These are phyloP conservation scores for Cyberlindnera nakhonratchasimensis DNA, from an alignment of 805 yeast genomes.

Conservation along the genomic window DNA sequence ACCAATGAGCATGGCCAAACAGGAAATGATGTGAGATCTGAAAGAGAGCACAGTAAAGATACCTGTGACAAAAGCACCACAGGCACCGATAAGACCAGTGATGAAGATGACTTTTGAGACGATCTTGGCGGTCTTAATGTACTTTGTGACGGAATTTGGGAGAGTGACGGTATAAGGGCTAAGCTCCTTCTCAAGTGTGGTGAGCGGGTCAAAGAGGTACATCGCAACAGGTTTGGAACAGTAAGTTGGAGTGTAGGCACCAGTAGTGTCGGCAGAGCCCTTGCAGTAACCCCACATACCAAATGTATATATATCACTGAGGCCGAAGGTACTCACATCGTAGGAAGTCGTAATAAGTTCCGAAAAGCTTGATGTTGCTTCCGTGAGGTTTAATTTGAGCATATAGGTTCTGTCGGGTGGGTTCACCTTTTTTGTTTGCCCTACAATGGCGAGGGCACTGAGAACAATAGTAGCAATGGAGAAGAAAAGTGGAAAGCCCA, in stretches of 20 bases:
- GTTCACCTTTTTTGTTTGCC: slow-evolving; percentile 41
- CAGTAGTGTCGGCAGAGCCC: slow-evolving; percentile 29
- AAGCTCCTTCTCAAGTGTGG: slow-evolving; percentile 27
- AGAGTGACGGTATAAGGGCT: slow-evolving; percentile 33
- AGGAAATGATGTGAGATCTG: slow-evolving; percentile 44
- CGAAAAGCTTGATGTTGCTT: slow-evolving; percentile 6
- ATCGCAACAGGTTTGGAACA: slow-evolving; percentile 56
- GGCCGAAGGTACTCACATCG: slow-evolving; percentile 28
- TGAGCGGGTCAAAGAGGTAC: slow-evolving; percentile 53
- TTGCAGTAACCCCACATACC: slow-evolving; percentile 67
- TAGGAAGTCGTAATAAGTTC: not conserved
- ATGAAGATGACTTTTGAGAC: slow-evolving; percentile 59
- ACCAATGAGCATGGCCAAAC: slow-evolving; percentile 43
- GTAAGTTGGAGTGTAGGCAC: slow-evolving; percentile 34
- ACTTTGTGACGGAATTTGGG: slow-evolving; percentile 51
- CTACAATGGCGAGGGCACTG: slow-evolving; percentile 48
- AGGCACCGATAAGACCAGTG: slow-evolving; percentile 48
- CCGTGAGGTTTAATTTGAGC: slow-evolving; percentile 43
- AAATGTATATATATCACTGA: slow-evolving; percentile 47
- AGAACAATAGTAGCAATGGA: slow-evolving; percentile 44
- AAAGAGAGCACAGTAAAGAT: slow-evolving; percentile 43
- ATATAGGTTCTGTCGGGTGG: slow-evolving; percentile 45
- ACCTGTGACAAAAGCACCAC: slow-evolving; percentile 38
- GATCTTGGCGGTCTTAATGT: slow-evolving; percentile 41
- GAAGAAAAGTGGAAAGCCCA: slow-evolving; percentile 30